These are phyloP conservation scores for Litsea cubeba DNA, from an alignment of 164 flowering plant genomes.

Conservation along the genomic window DNA sequence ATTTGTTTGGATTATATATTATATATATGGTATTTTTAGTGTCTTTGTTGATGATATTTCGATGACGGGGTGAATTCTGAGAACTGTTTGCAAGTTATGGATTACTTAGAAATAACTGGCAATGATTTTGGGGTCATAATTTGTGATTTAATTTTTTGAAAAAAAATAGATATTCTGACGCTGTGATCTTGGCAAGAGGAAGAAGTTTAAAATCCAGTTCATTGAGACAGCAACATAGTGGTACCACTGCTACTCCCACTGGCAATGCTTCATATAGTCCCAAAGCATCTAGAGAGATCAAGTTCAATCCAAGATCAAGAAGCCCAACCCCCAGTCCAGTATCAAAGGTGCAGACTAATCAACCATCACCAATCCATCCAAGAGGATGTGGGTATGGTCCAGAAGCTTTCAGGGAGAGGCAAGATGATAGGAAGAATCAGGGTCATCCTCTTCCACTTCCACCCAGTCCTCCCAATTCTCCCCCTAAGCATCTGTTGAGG, in stretches of 20 bases:
- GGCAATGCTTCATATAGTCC: constrained; percentile 14
- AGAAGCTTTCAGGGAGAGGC: constrained; percentile 53
- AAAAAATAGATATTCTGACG: constrained; percentile 1
- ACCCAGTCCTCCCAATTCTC: constrained; percentile 68
- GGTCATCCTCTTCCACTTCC: constrained; percentile 88
- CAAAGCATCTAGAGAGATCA: constrained; percentile 27
- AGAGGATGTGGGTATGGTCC: constrained; percentile 31
- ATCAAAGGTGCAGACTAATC: constrained; percentile 38
- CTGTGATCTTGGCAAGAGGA: background rate
- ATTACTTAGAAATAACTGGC: too few species aligned
- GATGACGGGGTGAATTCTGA: background rate
- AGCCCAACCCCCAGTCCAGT: constrained; percentile 78
- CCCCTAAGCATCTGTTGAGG: constrained; percentile 28
- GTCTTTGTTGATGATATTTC: background rate
- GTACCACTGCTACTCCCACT: constrained; percentile 22
- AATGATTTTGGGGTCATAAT: background rate
- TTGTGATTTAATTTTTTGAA: background rate
- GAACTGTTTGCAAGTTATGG: background rate
- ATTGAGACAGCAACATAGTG: constrained; percentile 11
- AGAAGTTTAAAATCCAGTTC: background rate
- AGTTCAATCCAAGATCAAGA: constrained; percentile 35
- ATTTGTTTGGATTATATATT: too few species aligned
- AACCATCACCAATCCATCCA: constrained; percentile 66
- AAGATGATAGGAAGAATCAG: constrained; percentile 56
- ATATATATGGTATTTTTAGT: background rate